These are phyloP conservation scores for Oenanthe sinensis DNA, from an alignment of 129 eudicot species.

Conservation along the genomic window DNA sequence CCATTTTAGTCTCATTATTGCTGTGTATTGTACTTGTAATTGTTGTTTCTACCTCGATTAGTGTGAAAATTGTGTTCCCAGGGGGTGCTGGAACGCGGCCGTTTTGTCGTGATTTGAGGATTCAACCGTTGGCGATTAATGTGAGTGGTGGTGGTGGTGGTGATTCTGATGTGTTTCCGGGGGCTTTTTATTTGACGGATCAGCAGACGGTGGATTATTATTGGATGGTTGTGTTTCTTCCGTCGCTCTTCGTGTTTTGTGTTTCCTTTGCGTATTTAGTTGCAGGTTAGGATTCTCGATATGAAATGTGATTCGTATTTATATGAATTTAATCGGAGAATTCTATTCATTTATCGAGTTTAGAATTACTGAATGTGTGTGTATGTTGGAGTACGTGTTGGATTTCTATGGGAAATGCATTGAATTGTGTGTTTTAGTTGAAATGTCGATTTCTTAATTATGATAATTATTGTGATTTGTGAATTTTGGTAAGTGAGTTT, in stretches of 20 bases:
- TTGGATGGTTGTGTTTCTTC: constrained; percentile 88
- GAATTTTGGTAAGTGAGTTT: not conserved
- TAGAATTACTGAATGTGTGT: too few relatives aligned
- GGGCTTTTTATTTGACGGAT: constrained; percentile 78
- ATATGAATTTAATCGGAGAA: too few relatives aligned
- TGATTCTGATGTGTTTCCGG: constrained; percentile 37
- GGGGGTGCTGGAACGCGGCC: constrained; percentile 46
- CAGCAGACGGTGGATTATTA: constrained; percentile 87
- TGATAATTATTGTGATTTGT: not conserved
- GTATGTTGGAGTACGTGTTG: too few relatives aligned
- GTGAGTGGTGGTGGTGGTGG: constrained; percentile 19
- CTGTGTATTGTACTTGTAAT: constrained; percentile 33
- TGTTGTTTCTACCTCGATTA: constrained; percentile 50
- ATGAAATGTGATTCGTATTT: not conserved
- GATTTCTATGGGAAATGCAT: too few relatives aligned
- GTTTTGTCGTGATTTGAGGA: constrained; percentile 53
- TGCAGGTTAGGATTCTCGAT: constrained; percentile 44
- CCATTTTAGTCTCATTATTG: constrained; percentile 22
- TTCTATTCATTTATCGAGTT: too few relatives aligned
- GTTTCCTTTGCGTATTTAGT: constrained; percentile 47
- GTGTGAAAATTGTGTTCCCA: constrained; percentile 68
- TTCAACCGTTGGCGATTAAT: constrained; percentile 58
- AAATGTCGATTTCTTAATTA: not conserved
- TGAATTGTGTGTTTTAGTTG: not conserved
- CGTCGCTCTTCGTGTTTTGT: constrained; percentile 42